Conservation (phyloP, 2,329 filamentous ascomycete species). For the Neofusicoccum cordaticola region DNA sequence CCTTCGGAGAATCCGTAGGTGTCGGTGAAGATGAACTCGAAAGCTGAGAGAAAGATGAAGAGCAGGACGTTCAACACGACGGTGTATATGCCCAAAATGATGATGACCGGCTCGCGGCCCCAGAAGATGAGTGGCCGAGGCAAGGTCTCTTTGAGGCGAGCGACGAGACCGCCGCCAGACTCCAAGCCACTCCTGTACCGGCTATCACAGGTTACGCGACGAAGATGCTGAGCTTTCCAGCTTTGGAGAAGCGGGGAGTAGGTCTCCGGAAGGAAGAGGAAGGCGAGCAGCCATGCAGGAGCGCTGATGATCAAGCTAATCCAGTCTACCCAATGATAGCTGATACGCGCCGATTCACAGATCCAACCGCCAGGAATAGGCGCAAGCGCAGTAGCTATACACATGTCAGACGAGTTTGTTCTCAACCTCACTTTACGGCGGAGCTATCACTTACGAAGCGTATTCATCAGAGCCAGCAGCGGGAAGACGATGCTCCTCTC, state of each 20-base stretch:
- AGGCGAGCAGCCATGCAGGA: constrained; percentile 1
- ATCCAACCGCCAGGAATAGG: constrained; percentile 23
- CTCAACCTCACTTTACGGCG: too few species aligned
- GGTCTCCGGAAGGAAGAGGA: constrained; percentile 49
- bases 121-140: constrained; percentile 11
- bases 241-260: constrained; percentile 40
- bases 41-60: constrained; percentile 14
- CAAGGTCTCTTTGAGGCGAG: constrained; percentile 8
- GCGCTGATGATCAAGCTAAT: constrained; percentile 20
- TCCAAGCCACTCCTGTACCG: constrained; percentile 37
- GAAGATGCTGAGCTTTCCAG: constrained; percentile 31
- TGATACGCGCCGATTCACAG: constrained; percentile 12
- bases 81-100: constrained; percentile 17
- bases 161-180: constrained; percentile 13
- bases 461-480: constrained; percentile 20
- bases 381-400: constrained; percentile 20
- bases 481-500: constrained; percentile 24
- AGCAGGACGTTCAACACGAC: constrained; percentile 14
- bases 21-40: constrained; percentile 28
- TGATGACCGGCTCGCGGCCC: constrained; percentile 33
- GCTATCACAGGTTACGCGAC: constrained; percentile 31
- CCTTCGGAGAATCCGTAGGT: constrained; percentile 45
- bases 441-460: constrained; percentile 8
- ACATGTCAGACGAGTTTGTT: background rate
- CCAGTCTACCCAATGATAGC: constrained; percentile 43